Base-by-base conservation (phyloP, 805 yeast species). In the Debaryomyces maramus region DNA sequence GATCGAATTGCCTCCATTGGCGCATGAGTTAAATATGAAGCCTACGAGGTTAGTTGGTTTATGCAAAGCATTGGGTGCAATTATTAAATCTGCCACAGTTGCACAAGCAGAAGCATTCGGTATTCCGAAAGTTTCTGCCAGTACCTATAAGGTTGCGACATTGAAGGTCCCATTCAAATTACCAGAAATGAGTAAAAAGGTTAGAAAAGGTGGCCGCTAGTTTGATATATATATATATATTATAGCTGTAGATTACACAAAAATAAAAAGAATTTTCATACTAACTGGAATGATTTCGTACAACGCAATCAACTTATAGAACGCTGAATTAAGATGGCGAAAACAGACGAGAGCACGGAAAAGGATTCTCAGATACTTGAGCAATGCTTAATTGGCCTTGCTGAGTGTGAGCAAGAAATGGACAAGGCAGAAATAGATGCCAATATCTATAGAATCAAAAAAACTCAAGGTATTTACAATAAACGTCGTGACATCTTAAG, bases 121-220 rank as follows among this genome's bases (percentile, higher is more conserved):
- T 21, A 72, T 85, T 43, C 78, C 85, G 36, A 83, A 77, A 61
- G 63, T 74, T 38, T 67, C 74, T 39, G 82, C 82, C 10, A 60
- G 78, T 7, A 73, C 80, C 27, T 83, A 85, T 64, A 88, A 88
- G 63, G 72, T 91, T 50, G 98, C 97, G 3, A 65, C 78, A 13
- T 75, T 93, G 62, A 82, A 78, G 60, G 96, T 89, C 22, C 99
- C 99, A 28, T 85, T 93, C 67, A 83, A 80, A 58, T 70, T 88
- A 37, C 99, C 99, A 6, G 91, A 85, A 52, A 74, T 86, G 75
- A 76, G 82, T 8, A 80, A 82, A 69, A 74, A 86, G 55, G 81
- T 81, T 29, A 71, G 77, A 57, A 72, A 34, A 36, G 34, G 38
- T 19, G 41, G 38, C 17, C 41, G 41, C 22, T 39, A 28, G 34